These are phyloP conservation scores for Colletotrichum liaoningense DNA, from an alignment of 2,329 filamentous ascomycete species.

Conservation along the genomic window DNA sequence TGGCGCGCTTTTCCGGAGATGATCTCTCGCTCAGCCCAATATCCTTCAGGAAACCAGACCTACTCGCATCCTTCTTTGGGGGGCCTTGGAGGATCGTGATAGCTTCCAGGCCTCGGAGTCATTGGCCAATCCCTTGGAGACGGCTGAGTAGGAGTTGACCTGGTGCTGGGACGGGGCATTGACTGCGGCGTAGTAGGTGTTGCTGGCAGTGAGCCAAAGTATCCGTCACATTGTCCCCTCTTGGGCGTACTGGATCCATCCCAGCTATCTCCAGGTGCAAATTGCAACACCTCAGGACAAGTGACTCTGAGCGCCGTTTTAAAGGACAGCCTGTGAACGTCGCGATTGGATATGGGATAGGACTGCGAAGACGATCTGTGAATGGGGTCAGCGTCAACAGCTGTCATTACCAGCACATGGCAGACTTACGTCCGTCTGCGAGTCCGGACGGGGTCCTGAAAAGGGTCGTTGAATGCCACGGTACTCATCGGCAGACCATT, in stretches of 20 bases:
- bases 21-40: conserved; percentile 69
- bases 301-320: conserved; percentile 32
- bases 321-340: conserved; percentile 29
- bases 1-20: conserved; percentile 41
- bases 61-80: conserved; percentile 66
- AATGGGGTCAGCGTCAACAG: neutral
- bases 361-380: conserved; percentile 17
- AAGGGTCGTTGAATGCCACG: neutral
- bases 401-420: neutral
- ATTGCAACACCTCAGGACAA: neutral
- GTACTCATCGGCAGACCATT: neutral
- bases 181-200: neutral
- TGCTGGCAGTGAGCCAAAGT: conserved; percentile 17
- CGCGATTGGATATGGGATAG: neutral
- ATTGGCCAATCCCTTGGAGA: neutral
- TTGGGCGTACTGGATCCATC: conserved; percentile 35
- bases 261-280: conserved; percentile 26
- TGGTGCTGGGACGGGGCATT: neutral
- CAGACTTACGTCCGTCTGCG: conserved; percentile 14
- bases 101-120: neutral
- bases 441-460: neutral
- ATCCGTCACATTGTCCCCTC: conserved; percentile 9
- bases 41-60: conserved; percentile 73
- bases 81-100: conserved; percentile 66
- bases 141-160: neutral